A percentile compares a stretch with the other conserved stretches of the same genome.
Evolutionary conservation across 768 basidiomycete genomes (phyloP).

Genomic region (Boletus subparvulus): DNA sequence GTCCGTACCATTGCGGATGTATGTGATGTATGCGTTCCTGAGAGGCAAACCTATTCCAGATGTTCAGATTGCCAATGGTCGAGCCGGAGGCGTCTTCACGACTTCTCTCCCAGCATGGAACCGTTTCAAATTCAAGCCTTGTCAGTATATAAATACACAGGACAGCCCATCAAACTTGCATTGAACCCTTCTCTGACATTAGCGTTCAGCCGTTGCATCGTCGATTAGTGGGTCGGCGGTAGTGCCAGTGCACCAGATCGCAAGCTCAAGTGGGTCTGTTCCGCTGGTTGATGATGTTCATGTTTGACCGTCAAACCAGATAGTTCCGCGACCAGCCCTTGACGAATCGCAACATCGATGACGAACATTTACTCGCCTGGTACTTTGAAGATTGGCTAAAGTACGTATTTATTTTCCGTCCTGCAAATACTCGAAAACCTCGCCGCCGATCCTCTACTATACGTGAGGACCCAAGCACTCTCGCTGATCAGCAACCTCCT

Average conservation of each 20-base stretch:
- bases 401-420: conserved; percentile 88
- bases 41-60: conserved; percentile 50
- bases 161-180: too few relatives aligned
- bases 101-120: too few relatives aligned
- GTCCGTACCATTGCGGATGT: conserved; percentile 57
- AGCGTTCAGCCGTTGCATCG: conserved; percentile 58
- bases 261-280: conserved; percentile 71
- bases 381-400: conserved; percentile 98
- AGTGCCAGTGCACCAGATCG: conserved; percentile 67
- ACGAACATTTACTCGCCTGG: conserved; percentile 76
- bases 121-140: too few relatives aligned
- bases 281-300: background rate
- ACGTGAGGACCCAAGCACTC: conserved; percentile 84
- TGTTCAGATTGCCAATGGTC: conserved; percentile 49
- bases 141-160: too few relatives aligned
- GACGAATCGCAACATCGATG: conserved; percentile 60
- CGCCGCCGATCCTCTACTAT: conserved; percentile 81
- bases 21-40: conserved; percentile 65
- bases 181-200: too few relatives aligned
- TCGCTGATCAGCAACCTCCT: conserved; percentile 77
- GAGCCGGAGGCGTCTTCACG: conserved; percentile 41
- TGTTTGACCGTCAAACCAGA: conserved; percentile 39
- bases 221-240: conserved; percentile 98
- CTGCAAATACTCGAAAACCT: conserved; percentile 87
- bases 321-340: conserved; percentile 91